Evolutionary conservation across 495 filamentous ascomycete genomes (phyloP), one percentile per base, ranked within the genome.

Genomic region (Rusavskia elegans): DNA sequence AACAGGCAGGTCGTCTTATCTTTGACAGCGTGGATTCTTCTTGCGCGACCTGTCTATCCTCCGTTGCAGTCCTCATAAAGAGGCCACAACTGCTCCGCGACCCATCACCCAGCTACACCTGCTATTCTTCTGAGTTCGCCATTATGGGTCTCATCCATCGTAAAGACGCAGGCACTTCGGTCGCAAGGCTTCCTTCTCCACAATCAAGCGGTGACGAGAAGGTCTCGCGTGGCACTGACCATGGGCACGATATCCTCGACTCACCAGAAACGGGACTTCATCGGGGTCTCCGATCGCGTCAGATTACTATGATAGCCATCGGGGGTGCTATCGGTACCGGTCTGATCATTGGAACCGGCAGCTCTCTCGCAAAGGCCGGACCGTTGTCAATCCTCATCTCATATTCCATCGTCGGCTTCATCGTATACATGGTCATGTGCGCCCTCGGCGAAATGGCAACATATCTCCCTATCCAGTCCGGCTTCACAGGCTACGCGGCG

Each of bases 291-390:
- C 76, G 79, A 53, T 73, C 82, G 2, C 73, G 81, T 30, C 82
- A 86, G 52, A 77, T 87, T 56, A 80, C 80, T 57, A 80, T 88
- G 78, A 89, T 93, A 73, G 87, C 86, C 4, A 87, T 93, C 57
- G 86, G 87, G 27, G 84, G 84, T 45, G 86, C 87, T 11, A 85
- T 93, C 55, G 86, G 85, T 55, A 87, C 84, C 32, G 83, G 80
- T 21, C 62, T 81, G 59, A 76, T 79, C 61, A 74, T 80, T 49
- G 76, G 69, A 35, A 83, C 79, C 45, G 81, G 80, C 30, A 68
- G 73, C 55, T 76, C 78, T 17, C 75, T 85, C 27, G 74, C 80
- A 29, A 67, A 72, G 61, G 81, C 76, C 55, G 83, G 78, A 2
- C 80, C 78, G 39, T 85, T 71, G 49, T 76, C 70, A 48, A 75